Conservation (phyloP, 495 filamentous ascomycete genomes). For the Penicillium samsonianum region DNA sequence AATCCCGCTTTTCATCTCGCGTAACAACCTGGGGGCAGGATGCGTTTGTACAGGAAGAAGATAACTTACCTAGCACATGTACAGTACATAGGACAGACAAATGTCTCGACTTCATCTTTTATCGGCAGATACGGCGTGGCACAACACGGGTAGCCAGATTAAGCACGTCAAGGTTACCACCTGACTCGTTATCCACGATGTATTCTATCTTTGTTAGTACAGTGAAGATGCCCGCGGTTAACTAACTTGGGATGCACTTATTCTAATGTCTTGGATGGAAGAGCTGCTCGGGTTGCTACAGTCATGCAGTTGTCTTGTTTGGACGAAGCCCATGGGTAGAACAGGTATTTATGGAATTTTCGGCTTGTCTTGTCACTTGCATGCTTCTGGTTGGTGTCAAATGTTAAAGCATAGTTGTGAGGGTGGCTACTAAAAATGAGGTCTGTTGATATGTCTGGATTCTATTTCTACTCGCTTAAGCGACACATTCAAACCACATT, state of each 20-base stretch:
- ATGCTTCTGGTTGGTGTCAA: constrained; percentile 1
- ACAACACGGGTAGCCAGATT: not conserved
- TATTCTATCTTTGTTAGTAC: constrained; percentile 5
- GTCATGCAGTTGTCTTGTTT: not conserved
- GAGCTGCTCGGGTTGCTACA: not conserved
- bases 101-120: not conserved
- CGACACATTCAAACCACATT: not conserved
- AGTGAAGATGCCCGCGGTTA: constrained; percentile 3
- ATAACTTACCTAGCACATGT: not conserved
- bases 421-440: not conserved
- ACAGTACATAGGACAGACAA: not conserved
- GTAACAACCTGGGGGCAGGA: not conserved
- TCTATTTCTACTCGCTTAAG: not conserved
- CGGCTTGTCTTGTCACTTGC: constrained; percentile 3
- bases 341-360: not conserved
- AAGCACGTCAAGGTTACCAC: not conserved
- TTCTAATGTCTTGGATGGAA: not conserved
- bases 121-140: not conserved
- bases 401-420: not conserved
- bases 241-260: not conserved
- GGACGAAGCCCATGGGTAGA: not conserved
- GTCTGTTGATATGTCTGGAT: not conserved
- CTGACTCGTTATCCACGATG: not conserved
- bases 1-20: not conserved
- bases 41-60: constrained; percentile 1